A percentile compares a stretch with the other conserved stretches of the same genome.
Evolutionary conservation across 1,139 yeast genomes (phyloP).

Genomic region (Yamadazyma blattariae): DNA sequence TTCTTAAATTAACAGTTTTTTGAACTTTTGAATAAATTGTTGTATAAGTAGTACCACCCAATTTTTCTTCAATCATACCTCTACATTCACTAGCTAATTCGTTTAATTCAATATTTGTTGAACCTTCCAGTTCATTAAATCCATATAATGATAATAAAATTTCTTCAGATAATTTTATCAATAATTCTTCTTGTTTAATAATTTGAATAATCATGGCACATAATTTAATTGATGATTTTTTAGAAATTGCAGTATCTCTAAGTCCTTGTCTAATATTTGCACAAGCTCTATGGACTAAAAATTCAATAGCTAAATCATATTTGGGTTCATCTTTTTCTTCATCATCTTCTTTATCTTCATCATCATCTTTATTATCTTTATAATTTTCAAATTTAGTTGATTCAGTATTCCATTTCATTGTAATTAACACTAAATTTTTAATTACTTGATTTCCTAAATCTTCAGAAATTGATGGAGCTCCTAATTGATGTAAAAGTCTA

Average conservation of each 20-base stretch:
- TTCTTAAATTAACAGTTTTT: constrained; percentile 54
- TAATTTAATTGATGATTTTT: constrained; percentile 63
- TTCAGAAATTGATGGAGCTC: constrained; percentile 72
- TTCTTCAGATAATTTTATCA: constrained; percentile 40
- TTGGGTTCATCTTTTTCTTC: constrained; percentile 16
- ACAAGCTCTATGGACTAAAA: constrained; percentile 61
- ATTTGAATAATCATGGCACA: constrained; percentile 57
- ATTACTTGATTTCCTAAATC: constrained; percentile 64
- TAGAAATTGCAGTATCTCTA: constrained; percentile 53
- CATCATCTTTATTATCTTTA: constrained; percentile 14
- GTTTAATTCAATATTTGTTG: constrained; percentile 50
- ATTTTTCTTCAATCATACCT: constrained; percentile 60
- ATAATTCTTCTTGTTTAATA: constrained; percentile 32
- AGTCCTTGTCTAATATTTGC: constrained; percentile 64
- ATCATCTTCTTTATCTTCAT: constrained; percentile 12
- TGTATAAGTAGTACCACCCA: constrained; percentile 77
- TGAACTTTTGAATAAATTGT: constrained; percentile 61
- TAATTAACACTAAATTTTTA: constrained; percentile 62
- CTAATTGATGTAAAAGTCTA: constrained; percentile 70
- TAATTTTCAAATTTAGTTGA: constrained; percentile 32
- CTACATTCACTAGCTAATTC: constrained; percentile 67
- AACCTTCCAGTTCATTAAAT: constrained; percentile 45
- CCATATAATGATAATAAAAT: constrained; percentile 61
- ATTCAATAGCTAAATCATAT: constrained; percentile 50
- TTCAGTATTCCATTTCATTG: constrained; percentile 60